Evolutionary conservation across 208 protist species (phyloP), one percentile per base, ranked within the genome.

Genomic region (Naegleria fowleri): DNA sequence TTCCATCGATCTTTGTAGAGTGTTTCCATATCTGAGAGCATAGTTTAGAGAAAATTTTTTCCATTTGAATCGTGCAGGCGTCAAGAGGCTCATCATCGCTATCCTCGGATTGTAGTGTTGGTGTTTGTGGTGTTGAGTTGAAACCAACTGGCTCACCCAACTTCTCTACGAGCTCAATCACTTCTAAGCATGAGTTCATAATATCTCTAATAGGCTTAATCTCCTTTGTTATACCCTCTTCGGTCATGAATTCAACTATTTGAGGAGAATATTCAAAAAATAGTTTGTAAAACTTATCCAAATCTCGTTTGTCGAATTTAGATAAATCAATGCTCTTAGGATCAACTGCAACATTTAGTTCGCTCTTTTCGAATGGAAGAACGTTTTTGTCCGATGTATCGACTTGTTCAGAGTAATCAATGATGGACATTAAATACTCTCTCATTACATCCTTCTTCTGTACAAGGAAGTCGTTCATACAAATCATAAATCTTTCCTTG

Each of bases 401-500:
- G 9, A 79, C 16, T 79, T 29, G 13, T 13, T 79, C 67, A 0
- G 67, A 36, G 29, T 86, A 48, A 89, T 89, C 86, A 36, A 67
- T 67, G 38, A 89, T 40, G 6, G 36, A 48, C 11, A 40, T n/a
- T 40, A 89, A 67, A 89, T 89, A 89, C 5, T 89, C 33, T 89
- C 48, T 55, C 86, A 89, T 89, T 0, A 41, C 25, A 48, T 55
- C 41, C 29, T 33, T 67, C 33, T 89, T 89, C 5, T 39, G 11
- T 52, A 0, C 5, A 7, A 89, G 15, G 39, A 89, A 89, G 29
- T 89, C 86, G 25, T 89, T 89, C 86, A 89, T 67, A 39, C 36
- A 67, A 41, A 38, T 67, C 86, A 89, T 89, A 40, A 48, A 89
- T 29, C 51, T 36, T 29, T 89, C 86, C 48, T 89, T 89, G 1